These are phyloP conservation scores for Phylloporus sp. DNA, from an alignment of 768 basidiomycete species.

Conservation along the genomic window DNA sequence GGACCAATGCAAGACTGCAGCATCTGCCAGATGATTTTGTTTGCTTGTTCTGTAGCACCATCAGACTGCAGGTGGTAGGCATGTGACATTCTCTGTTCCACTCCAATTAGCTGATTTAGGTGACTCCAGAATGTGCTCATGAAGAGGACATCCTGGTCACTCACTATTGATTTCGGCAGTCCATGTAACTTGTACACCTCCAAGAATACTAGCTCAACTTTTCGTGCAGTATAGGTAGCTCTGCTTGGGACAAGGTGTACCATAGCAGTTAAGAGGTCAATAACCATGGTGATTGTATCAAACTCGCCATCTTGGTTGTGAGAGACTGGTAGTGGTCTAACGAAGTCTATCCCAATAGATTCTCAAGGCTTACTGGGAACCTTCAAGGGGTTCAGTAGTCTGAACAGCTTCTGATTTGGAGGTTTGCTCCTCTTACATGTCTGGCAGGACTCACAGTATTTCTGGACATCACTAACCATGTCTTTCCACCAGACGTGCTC, in stretches of 20 bases:
- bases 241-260: slow-evolving; percentile 18
- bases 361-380: slow-evolving; percentile 33
- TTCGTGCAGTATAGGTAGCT: slow-evolving; percentile 26
- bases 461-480: slow-evolving; percentile 26
- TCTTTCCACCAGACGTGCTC: slow-evolving; percentile 40
- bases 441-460: slow-evolving; percentile 24
- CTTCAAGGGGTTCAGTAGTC: slow-evolving; percentile 23
- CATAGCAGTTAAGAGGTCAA: slow-evolving; percentile 17
- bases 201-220: slow-evolving; percentile 35
- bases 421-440: slow-evolving; percentile 22
- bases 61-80: slow-evolving; percentile 34
- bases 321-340: slow-evolving; percentile 32
- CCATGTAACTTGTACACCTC: slow-evolving; percentile 32
- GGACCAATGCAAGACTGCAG: not conserved
- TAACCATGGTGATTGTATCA: slow-evolving; percentile 27
- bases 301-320: slow-evolving; percentile 6
- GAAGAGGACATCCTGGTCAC: slow-evolving; percentile 26
- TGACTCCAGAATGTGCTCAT: slow-evolving; percentile 25
- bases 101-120: not conserved
- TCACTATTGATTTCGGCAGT: slow-evolving; percentile 11
- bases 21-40: slow-evolving; percentile 12
- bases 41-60: slow-evolving; percentile 22
- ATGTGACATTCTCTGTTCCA: slow-evolving; percentile 19
- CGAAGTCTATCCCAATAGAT: slow-evolving; percentile 39
- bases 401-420: slow-evolving; percentile 24